A percentile compares a stretch with the other conserved stretches of the same genome.
phyloP scores from a whole-genome alignment of 2,329 filamentous ascomycete species.

The Clarireedia paspali region DNA sequence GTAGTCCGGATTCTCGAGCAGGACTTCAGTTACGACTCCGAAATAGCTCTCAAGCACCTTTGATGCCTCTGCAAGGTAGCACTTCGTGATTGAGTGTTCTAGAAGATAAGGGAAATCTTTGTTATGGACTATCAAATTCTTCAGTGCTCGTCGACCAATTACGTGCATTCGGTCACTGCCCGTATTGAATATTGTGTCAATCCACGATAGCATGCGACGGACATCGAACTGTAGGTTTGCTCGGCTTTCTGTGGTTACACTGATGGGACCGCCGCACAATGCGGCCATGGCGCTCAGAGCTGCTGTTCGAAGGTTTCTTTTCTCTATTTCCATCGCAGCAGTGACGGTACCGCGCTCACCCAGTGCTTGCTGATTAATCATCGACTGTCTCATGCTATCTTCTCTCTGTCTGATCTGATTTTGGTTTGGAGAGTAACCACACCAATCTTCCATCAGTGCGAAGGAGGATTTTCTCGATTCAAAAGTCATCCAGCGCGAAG shows the following conservation, averaged over 20 bases:
- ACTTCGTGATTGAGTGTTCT: constrained; percentile 84
- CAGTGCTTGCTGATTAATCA: constrained; percentile 68
- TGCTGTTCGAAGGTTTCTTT: constrained; percentile 81
- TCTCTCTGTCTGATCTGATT: constrained; percentile 73
- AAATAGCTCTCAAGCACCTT: constrained; percentile 95
- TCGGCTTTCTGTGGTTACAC: constrained; percentile 79
- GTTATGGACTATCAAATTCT: constrained; percentile 86
- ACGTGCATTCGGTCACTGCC: constrained; percentile 86
- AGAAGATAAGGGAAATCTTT: constrained; percentile 77
- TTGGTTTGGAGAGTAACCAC: constrained; percentile 90
- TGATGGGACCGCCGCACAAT: constrained; percentile 79
- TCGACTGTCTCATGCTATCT: constrained; percentile 77
- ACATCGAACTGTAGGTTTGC: constrained; percentile 88
- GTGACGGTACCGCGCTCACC: constrained; percentile 72
- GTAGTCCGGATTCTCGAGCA: constrained; percentile 77
- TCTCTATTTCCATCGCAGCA: constrained; percentile 94
- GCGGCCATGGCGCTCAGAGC: constrained; percentile 94
- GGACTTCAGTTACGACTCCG: constrained; percentile 78
- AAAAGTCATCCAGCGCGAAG: constrained; percentile 93
- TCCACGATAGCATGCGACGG: constrained; percentile 87
- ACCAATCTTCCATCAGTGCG: constrained; percentile 98
- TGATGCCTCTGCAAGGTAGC: constrained; percentile 71
- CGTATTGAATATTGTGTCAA: constrained; percentile 89
- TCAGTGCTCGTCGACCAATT: constrained; percentile 80
- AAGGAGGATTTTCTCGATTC: constrained; percentile 94